These are phyloP conservation scores for Clarkia xantiana DNA, from an alignment of 345 rosid genomes.

Conservation along the genomic window DNA sequence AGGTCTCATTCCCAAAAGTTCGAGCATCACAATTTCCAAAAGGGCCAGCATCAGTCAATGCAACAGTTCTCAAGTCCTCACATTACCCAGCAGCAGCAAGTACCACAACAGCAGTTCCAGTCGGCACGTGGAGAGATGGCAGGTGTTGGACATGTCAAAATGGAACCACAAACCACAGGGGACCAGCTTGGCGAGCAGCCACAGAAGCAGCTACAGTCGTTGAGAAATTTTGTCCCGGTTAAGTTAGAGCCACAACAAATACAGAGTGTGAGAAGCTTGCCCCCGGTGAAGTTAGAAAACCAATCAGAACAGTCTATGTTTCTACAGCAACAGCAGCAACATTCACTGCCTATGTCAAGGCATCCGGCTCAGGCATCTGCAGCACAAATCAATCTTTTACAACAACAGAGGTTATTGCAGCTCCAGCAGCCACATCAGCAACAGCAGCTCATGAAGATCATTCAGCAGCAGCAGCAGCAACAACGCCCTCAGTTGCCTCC, in stretches of 20 bases:
- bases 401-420: slow-evolving; percentile 67
- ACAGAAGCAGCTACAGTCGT: slow-evolving; percentile 32
- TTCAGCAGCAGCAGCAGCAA: slow-evolving; percentile 86
- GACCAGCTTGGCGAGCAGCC: slow-evolving; percentile 26
- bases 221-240: slow-evolving; percentile 18
- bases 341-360: slow-evolving; percentile 64
- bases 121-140: slow-evolving; percentile 21
- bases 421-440: slow-evolving; percentile 52
- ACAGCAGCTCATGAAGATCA: slow-evolving; percentile 70
- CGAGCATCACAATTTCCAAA: slow-evolving; percentile 59
- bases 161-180: slow-evolving; percentile 23
- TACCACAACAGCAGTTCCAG: slow-evolving; percentile 19
- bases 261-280: slow-evolving; percentile 19
- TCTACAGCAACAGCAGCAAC: slow-evolving; percentile 64
- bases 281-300: slow-evolving; percentile 25
- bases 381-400: slow-evolving; percentile 48
- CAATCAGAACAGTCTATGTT: slow-evolving; percentile 65
- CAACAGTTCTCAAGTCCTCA: slow-evolving; percentile 50
- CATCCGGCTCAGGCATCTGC: slow-evolving; percentile 60
- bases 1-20: slow-evolving; percentile 58
- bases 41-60: slow-evolving; percentile 56
- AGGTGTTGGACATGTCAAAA: slow-evolving; percentile 22
- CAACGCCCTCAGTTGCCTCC: slow-evolving; percentile 71
- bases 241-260: slow-evolving; percentile 26
- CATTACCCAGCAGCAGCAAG: slow-evolving; percentile 36